Base-by-base conservation (phyloP, 2,329 filamentous ascomycete genomes). In the Trichoderma sp. region DNA sequence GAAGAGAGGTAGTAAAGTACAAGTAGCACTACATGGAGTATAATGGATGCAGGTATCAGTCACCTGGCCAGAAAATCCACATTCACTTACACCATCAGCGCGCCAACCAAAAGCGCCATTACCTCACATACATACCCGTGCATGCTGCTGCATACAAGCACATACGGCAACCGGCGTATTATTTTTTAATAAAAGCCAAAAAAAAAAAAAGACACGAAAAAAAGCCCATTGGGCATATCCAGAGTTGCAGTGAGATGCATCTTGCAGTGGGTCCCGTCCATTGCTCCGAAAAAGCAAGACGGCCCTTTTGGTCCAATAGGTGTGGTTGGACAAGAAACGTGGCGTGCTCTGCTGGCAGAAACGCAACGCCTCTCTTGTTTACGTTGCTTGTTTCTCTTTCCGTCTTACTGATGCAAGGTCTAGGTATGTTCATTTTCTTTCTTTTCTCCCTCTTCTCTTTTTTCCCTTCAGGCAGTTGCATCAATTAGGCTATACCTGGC, bases 291-390 rank as follows among this genome's bases (percentile, higher is more conserved):
- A 33, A 40, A n/a, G 40, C 33, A 35, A 59, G 55, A 52, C 47
- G 52, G 13, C 35, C 19, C 14, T 49, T 57, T 57, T 40, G 52
- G 43, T 67, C 68, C 68, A 70, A 70, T 70, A 27, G 47, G 63
- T 65, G 62, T 43, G 47, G 40, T 47, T n/a, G 53, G 62, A 67
- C 55, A 52, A 52, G 59, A 55, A 70, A 70, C 68, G 68, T 70
- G 68, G 68, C 55, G 21, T 59, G 33, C 62, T 66, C 43, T 40
- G 61, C 52, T 56, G 67, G 60, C 49, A 27, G 16, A 55, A 53
- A 49, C 8, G 47, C 58, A 49, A 62, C 40, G 47, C 52, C 13
- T 10, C 13, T 10, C 33, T 68, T 21, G 27, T 29, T 24, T 24
- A n/a, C 16, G 11, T 16, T 58, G 11, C 37, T 59, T 52, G 40